These are phyloP conservation scores for Diophrys sp. DNA, from an alignment of 73 alveolate species.

Conservation along the genomic window DNA sequence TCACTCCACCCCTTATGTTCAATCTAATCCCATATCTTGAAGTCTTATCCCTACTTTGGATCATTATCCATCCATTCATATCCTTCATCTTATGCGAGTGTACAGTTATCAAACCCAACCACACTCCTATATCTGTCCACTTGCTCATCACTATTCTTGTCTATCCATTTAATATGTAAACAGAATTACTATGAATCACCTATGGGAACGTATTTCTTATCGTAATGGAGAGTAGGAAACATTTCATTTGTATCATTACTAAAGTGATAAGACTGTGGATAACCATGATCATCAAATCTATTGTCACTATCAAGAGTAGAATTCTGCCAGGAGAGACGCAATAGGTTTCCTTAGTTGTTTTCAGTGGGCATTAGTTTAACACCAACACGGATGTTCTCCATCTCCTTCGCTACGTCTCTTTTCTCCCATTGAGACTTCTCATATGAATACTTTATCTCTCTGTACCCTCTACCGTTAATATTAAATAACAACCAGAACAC, in stretches of 20 bases:
- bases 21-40: not conserved
- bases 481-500: not conserved
- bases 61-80: not conserved
- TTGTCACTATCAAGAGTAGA: not conserved
- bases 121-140: not conserved
- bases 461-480: not conserved
- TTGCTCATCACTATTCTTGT: not conserved
- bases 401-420: not conserved
- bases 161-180: not conserved
- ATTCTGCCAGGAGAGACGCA: not conserved
- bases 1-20: not conserved
- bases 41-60: not conserved
- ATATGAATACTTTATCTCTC: not conserved
- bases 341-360: not conserved
- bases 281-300: not conserved
- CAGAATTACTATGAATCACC: not conserved
- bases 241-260: not conserved
- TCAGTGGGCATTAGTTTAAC: not conserved
- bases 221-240: not conserved
- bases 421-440: not conserved
- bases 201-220: not conserved
- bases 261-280: not conserved
- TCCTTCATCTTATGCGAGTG: not conserved
- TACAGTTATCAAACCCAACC: not conserved
- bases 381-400: not conserved